Percentiles rank a stretch among this genome's conserved stretches.
phyloP scores from a whole-genome alignment of 164 flowering plant species.

The Saururus chinensis region DNA sequence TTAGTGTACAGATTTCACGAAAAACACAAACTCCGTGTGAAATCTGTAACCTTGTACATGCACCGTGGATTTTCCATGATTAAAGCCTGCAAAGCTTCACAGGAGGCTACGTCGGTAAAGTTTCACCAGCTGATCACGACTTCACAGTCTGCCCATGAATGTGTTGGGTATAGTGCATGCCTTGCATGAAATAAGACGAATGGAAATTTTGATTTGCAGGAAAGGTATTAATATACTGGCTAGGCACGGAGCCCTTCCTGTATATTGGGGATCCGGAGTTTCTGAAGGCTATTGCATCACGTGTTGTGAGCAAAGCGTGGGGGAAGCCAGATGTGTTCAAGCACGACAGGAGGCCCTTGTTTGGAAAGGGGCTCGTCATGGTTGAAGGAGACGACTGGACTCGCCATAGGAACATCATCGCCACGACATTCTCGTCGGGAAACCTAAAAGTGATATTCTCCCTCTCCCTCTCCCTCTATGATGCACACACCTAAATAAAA shows the following conservation, averaged over 20 bases:
- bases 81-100: too few relatives aligned
- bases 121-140: too few relatives aligned
- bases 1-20: too few relatives aligned
- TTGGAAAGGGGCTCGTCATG: conserved; percentile 78
- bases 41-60: too few relatives aligned
- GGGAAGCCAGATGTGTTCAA: conserved; percentile 86
- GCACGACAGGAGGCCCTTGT: conserved; percentile 71
- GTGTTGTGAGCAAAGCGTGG: conserved; percentile 61
- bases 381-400: conserved; percentile 77
- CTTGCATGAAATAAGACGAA: conserved; percentile 30
- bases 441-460: conserved; percentile 51
- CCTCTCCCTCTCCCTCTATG: not conserved
- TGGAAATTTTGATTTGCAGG: conserved; percentile 42
- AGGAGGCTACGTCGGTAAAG: too few relatives aligned
- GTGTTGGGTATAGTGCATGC: not conserved
- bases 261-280: conserved; percentile 83
- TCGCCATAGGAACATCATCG: conserved; percentile 54
- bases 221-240: conserved; percentile 77
- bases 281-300: conserved; percentile 41
- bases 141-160: not conserved
- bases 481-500: not conserved
- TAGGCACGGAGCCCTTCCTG: conserved; percentile 83
- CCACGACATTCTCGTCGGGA: conserved; percentile 60
- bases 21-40: too few relatives aligned
- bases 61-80: too few relatives aligned